Conservation (phyloP, 805 yeast species). For the Blastobotrys parvus region DNA sequence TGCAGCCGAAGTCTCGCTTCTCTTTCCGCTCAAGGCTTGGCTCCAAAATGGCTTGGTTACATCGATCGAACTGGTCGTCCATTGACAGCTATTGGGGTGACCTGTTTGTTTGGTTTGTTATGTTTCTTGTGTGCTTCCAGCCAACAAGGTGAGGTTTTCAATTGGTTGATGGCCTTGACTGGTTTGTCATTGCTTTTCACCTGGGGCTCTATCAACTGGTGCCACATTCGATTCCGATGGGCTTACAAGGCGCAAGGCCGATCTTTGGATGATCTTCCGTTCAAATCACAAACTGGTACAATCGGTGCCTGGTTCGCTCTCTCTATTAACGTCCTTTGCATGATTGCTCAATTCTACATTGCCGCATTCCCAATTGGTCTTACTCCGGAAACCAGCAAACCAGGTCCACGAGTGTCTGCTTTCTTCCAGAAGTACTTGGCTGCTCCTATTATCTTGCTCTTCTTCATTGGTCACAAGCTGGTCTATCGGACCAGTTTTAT, state of each 20-base stretch:
- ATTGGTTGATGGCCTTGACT: slow-evolving; percentile 70
- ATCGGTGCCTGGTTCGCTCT: slow-evolving; percentile 60
- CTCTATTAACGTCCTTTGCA: slow-evolving; percentile 47
- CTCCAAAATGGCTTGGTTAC: slow-evolving; percentile 51
- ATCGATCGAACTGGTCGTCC: slow-evolving; percentile 72
- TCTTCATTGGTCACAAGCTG: slow-evolving; percentile 44
- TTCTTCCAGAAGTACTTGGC: slow-evolving; percentile 54
- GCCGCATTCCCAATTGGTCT: slow-evolving; percentile 62
- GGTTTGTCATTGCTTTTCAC: slow-evolving; percentile 72
- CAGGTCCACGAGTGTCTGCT: slow-evolving; percentile 14
- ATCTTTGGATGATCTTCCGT: slow-evolving; percentile 58
- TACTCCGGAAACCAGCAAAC: background rate
- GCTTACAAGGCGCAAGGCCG: slow-evolving; percentile 60
- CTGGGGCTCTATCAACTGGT: slow-evolving; percentile 67
- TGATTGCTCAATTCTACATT: slow-evolving; percentile 75
- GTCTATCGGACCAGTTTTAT: slow-evolving; percentile 36
- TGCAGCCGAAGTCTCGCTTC: slow-evolving; percentile 60
- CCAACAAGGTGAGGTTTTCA: slow-evolving; percentile 49
- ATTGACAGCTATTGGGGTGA: slow-evolving; percentile 45
- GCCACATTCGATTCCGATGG: slow-evolving; percentile 60
- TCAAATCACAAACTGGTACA: slow-evolving; percentile 58
- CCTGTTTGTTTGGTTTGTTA: slow-evolving; percentile 40
- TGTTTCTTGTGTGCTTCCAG: slow-evolving; percentile 53
- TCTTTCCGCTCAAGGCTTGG: slow-evolving; percentile 51
- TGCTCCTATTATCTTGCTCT: slow-evolving; percentile 33